A percentile compares a stretch with the other conserved stretches of the same genome.
phyloP scores from a whole-genome alignment of 1,139 yeast species.

The Geotrichum fermentans region DNA sequence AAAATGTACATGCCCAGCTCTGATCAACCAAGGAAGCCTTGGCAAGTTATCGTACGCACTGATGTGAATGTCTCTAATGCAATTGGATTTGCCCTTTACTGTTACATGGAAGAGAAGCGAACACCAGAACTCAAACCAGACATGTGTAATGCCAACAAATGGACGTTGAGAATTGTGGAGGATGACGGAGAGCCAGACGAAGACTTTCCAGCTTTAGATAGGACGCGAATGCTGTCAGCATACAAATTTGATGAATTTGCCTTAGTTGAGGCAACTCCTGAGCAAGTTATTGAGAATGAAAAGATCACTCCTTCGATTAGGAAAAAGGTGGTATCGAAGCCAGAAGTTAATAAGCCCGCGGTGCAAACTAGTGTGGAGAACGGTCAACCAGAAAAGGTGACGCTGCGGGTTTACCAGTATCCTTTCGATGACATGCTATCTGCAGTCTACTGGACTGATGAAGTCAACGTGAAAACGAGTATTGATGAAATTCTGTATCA shows the following conservation, averaged over 20 bases:
- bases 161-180: constrained; percentile 44
- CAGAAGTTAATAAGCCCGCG: constrained; percentile 8
- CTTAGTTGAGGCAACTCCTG: constrained; percentile 39
- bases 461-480: constrained; percentile 25
- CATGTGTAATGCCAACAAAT: constrained; percentile 38
- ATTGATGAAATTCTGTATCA: constrained; percentile 31
- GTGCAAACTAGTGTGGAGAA: constrained; percentile 2
- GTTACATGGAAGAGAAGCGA: constrained; percentile 32
- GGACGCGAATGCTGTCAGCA: constrained; percentile 40
- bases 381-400: constrained; percentile 19
- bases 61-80: constrained; percentile 41
- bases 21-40: constrained; percentile 33
- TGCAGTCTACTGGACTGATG: constrained; percentile 32
- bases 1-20: constrained; percentile 40
- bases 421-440: constrained; percentile 38
- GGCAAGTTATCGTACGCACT: constrained; percentile 39
- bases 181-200: constrained; percentile 47
- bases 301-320: constrained; percentile 33
- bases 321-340: constrained; percentile 4
- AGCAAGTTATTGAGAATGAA: constrained; percentile 36
- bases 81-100: constrained; percentile 41
- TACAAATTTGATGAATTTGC: constrained; percentile 46
- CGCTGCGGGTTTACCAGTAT: constrained; percentile 32
- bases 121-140: constrained; percentile 34
- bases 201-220: constrained; percentile 45